Evolutionary conservation across 75 land plant genomes (phyloP).

Genomic region (Pseudotsuga menziesii): DNA sequence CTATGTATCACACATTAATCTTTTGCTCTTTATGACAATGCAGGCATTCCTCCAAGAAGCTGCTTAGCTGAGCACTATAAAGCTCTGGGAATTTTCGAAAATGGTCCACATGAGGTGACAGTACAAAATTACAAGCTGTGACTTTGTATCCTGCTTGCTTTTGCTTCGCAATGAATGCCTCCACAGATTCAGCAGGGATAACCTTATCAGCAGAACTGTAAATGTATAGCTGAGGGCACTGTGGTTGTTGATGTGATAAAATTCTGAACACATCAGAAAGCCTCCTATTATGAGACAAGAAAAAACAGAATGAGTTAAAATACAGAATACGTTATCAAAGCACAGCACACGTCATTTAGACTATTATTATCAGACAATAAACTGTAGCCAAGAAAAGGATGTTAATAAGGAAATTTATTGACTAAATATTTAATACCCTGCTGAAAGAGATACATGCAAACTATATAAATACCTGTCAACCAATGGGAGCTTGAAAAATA

Average conservation of each 20-base stretch:
- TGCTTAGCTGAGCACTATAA: conserved; percentile 74
- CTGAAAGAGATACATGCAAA: not conserved
- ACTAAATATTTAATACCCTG: not conserved
- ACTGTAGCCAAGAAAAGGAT: not conserved
- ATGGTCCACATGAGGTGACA: conserved; percentile 97
- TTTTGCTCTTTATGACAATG: not conserved
- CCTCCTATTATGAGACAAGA: conserved; percentile 37
- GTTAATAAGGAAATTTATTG: not conserved
- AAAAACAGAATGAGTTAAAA: no score
- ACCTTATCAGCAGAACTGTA: conserved; percentile 96
- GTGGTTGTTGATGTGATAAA: conserved; percentile 71
- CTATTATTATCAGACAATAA: not conserved
- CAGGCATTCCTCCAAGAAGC: conserved; percentile 71
- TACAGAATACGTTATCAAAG: no score
- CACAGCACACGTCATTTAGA: not conserved
- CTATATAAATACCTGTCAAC: conserved; percentile 57
- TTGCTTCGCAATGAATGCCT: conserved; percentile 85
- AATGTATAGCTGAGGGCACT: conserved; percentile 91
- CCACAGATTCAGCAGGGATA: conserved; percentile 86
- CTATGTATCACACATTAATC: not conserved
- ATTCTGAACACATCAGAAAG: conserved; percentile 69
- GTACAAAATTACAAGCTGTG: conserved; percentile 77
- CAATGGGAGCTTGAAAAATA: conserved; percentile 76
- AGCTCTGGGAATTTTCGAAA: conserved; percentile 77
- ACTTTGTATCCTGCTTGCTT: conserved; percentile 82